phyloP scores from a whole-genome alignment of 2,329 filamentous ascomycete genomes.

The Leptographium galeiforme region DNA sequence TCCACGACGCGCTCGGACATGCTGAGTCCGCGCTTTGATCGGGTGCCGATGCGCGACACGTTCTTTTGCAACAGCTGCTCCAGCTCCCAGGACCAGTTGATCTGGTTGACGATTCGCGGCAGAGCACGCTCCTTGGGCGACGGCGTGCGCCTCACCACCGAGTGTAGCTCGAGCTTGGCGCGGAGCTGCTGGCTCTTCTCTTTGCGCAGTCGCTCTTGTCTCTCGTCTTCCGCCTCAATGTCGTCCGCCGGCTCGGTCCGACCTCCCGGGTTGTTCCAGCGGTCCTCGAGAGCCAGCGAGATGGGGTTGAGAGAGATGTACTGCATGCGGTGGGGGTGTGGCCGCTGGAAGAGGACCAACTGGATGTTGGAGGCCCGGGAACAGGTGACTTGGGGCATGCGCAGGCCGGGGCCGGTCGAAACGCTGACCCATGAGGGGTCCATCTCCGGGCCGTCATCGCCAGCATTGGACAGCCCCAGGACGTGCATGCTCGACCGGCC shows the following conservation, averaged over 20 bases:
- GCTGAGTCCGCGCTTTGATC: conserved; percentile 73
- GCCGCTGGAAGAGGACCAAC: conserved; percentile 78
- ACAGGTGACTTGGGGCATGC: conserved; percentile 61
- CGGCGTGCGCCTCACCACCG: conserved; percentile 60
- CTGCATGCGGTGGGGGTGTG: conserved; percentile 80
- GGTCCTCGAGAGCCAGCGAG: conserved; percentile 69
- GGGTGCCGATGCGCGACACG: conserved; percentile 66
- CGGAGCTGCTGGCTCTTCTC: conserved; percentile 54
- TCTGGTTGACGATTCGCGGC: conserved; percentile 72
- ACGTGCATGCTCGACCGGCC: conserved; percentile 74
- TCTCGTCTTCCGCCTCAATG: conserved; percentile 61
- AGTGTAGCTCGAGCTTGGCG: conserved; percentile 80
- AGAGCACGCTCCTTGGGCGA: conserved; percentile 76
- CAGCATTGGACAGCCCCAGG: conserved; percentile 65
- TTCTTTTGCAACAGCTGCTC: conserved; percentile 80
- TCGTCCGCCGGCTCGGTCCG: conserved; percentile 26
- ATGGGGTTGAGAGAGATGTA: conserved; percentile 90
- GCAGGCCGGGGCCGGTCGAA: conserved; percentile 35
- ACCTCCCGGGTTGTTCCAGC: conserved; percentile 26
- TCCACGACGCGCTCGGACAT: conserved; percentile 91
- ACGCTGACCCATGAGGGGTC: conserved; percentile 59
- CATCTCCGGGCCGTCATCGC: conserved; percentile 29
- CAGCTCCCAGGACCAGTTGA: conserved; percentile 92
- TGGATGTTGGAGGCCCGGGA: conserved; percentile 63
- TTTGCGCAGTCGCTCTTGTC: conserved; percentile 43